Evolutionary conservation across 192 early-diverging fungal species (phyloP), one percentile per base, ranked within the genome.

Genomic region (Linnemannia hyalina): DNA sequence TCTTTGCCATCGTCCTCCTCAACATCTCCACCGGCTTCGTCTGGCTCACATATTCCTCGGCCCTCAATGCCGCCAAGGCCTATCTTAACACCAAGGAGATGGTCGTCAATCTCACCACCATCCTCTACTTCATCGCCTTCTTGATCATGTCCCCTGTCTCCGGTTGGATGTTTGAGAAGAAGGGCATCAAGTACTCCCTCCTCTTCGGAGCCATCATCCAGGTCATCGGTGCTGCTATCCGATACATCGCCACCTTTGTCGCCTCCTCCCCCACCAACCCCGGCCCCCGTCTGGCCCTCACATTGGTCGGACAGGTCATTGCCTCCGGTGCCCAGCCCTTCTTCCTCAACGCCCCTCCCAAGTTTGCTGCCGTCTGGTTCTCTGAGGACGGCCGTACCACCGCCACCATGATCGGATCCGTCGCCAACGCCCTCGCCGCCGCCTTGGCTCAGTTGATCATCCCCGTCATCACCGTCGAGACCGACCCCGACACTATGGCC

Each of bases 311-410:
- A 10, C 92, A 93, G 76, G 65, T 89, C 70, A 71, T 93, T 60
- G 88, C 82, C 29, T 90, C 89, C 15, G 44, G 85, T 41, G 91
- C 90, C n/a, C 89, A 92, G 69, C 89, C 91, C 11, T 93, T 93
- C 88, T 89, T 93, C 71, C 74, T 93, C 44, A 91, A 92, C 32
- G 80, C 89, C 18, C 89, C 91, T 29, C 89, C 92, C 42, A 91
- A 93, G 90, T 93, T 89, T 70, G 90, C 91, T 38, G 88, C 88
- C 35, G 80, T 88, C 54, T 93, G 91, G 92, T 93, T 93, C 79
- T 81, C 88, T 11, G 80, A 88, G 20, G 82, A 86, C 46, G 91
- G 88, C 20, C 82, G 91, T 29, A 86, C 90, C 23, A 90, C 90
- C 13, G 91, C 91, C 1, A 89, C 81, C 65, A 90, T 92, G 90